These are phyloP conservation scores for Saccharum hybrid DNA, from an alignment of 202 grass and related monocot species.

Conservation along the genomic window DNA sequence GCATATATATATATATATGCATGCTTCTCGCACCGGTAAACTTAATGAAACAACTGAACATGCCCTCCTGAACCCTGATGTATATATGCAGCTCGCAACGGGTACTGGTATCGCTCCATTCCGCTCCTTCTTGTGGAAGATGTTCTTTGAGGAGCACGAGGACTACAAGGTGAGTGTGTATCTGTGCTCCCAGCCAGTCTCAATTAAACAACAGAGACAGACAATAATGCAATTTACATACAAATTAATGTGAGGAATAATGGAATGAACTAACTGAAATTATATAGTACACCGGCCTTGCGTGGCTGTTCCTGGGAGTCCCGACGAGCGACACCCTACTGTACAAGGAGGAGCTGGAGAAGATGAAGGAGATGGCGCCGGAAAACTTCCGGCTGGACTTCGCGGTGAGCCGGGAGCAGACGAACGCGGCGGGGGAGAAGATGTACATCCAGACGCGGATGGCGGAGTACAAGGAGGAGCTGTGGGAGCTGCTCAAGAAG, in stretches of 20 bases:
- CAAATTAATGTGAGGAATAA: not conserved
- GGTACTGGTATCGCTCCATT: conserved; percentile 94
- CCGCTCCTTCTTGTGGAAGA: conserved; percentile 92
- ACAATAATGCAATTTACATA: no score
- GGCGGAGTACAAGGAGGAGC: conserved; percentile 87
- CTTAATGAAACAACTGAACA: not conserved
- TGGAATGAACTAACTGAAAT: not conserved
- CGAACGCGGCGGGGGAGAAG: conserved; percentile 86
- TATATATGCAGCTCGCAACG: conserved; percentile 67
- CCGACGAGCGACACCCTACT: conserved; percentile 82
- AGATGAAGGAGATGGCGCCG: conserved; percentile 72
- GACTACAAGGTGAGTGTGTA: conserved; percentile 63
- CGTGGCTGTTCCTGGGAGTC: conserved; percentile 96
- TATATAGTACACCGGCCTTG: conserved; percentile 80
- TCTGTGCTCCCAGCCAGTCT: no score
- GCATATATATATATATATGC: no score
- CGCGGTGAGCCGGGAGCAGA: conserved; percentile 93
- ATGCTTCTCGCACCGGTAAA: not conserved
- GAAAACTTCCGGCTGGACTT: conserved; percentile 87
- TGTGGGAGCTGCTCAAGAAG: conserved; percentile 98
- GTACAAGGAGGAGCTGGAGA: conserved; percentile 97
- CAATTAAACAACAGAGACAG: no score
- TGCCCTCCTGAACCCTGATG: not conserved
- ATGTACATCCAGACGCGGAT: conserved; percentile 99
- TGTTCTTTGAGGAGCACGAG: conserved; percentile 92